Evolutionary conservation across 1,139 yeast genomes (phyloP), one percentile per base, ranked within the genome.

Genomic region (Candida neerlandica): DNA sequence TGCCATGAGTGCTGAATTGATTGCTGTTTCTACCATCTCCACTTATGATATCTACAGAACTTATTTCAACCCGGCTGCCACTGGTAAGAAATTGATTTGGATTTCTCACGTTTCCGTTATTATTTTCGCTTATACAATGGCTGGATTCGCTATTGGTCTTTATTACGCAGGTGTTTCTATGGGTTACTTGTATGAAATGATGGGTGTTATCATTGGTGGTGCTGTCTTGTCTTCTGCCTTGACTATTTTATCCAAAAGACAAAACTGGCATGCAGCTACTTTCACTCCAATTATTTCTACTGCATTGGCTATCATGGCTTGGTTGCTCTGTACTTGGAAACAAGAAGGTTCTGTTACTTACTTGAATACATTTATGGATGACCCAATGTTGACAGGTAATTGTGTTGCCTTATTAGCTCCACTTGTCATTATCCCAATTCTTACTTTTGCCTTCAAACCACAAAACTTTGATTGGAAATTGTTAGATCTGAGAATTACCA

Each of bases 331-430:
- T 59, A 79, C 90, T 43, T 81, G 80, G 61, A 71, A 72, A 16
- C 66, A 78, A 53, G 79, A 74, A 55, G 85, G 85, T 18, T 53
- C 71, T 0, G 70, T 85, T 41, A 81, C 80, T 30, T 84, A 88
- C 45, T 80, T 70, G 39, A 85, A 84, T 44, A 81, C 96, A 19
- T 89, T 90, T 54, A 79, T 78, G 55, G 94, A 89, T 64, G 79
- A 86, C 63, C 86, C 96, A 29, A 89, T 89, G 96, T 76, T 89
- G 55, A 84, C 88, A 2, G 97, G 97, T 51, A 90, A 89, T 62
- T 82, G 89, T 43, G 90, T 89, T 47, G 94, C 97, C 0, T 71
- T 91, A 53, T 75, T 84, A 48, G 79, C 91, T 1, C 96, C 97
- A n/a, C 60, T 80, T 32, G 66, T 91, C 16, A 74, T 85, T 51